Evolutionary conservation across 768 basidiomycete genomes (phyloP).

Genomic region (Pholiota molesta): DNA sequence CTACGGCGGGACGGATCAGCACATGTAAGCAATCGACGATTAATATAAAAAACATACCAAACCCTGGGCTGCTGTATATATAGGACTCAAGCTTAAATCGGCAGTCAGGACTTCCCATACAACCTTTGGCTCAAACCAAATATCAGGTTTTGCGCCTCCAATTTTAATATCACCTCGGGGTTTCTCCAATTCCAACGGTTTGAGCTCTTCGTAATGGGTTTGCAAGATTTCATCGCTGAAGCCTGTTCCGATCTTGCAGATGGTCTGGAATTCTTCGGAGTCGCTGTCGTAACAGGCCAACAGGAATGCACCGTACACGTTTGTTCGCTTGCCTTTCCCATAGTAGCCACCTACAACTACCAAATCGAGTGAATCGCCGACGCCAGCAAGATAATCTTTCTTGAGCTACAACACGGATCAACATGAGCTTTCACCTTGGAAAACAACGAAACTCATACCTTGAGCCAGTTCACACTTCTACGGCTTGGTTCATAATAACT

Average conservation of each 20-base stretch:
- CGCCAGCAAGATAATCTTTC: constrained; percentile 96
- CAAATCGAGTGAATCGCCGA: constrained; percentile 96
- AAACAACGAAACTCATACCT: constrained; percentile 55
- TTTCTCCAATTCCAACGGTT: constrained; percentile 72
- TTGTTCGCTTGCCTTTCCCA: constrained; percentile 96
- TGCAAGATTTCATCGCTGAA: constrained; percentile 92
- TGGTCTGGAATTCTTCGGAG: constrained; percentile 92
- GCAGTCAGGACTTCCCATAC: constrained; percentile 99
- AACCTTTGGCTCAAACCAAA: constrained; percentile 97
- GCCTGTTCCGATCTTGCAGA: constrained; percentile 99
- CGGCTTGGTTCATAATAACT: constrained; percentile 96
- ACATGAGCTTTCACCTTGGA: background rate
- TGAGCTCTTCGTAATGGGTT: constrained; percentile 77
- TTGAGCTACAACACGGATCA: constrained; percentile 67
- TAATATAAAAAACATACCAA: constrained; percentile 52
- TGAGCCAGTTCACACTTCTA: constrained; percentile 96
- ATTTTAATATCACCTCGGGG: constrained; percentile 83
- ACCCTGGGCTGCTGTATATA: constrained; percentile 95
- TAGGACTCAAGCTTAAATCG: constrained; percentile 93
- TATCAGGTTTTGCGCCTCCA: constrained; percentile 93
- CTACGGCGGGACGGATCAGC: constrained; percentile 36
- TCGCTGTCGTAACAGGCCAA: constrained; percentile 97
- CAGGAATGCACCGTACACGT: constrained; percentile 97
- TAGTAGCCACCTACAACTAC: constrained; percentile 98
- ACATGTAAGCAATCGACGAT: background rate